A percentile compares a stretch with the other conserved stretches of the same genome.
These are phyloP conservation scores for Ulmus americana DNA, from an alignment of 331 rosid species.

Conservation along the genomic window DNA sequence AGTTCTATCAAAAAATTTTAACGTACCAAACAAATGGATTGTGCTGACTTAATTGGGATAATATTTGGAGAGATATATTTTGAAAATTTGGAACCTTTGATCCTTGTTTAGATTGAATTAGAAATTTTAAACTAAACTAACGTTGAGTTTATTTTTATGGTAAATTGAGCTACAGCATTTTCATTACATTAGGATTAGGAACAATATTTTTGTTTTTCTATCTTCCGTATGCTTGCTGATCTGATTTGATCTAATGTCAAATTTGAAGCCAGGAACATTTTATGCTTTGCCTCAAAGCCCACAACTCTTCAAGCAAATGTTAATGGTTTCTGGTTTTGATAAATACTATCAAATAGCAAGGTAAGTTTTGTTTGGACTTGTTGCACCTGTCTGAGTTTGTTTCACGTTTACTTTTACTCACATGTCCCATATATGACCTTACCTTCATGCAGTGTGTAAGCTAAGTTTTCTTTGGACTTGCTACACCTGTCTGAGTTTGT, in stretches of 20 bases:
- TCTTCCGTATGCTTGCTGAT: conserved; percentile 16
- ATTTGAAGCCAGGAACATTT: conserved; percentile 96
- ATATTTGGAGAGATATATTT: background rate
- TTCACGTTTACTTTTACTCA: too few relatives aligned
- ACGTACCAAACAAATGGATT: background rate
- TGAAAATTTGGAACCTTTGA: background rate
- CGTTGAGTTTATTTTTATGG: background rate
- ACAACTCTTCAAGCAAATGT: conserved; percentile 93
- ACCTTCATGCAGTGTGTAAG: background rate
- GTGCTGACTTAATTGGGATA: background rate
- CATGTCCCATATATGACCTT: too few relatives aligned
- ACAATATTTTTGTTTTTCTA: background rate
- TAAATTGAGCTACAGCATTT: background rate
- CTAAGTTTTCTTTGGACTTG: background rate
- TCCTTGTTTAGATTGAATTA: background rate
- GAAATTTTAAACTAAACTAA: background rate
- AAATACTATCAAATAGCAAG: conserved; percentile 91
- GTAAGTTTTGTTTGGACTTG: conserved; percentile 26
- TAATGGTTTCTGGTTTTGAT: conserved; percentile 94
- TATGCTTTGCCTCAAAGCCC: conserved; percentile 99
- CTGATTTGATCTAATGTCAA: conserved; percentile 42
- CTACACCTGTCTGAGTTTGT: conserved; percentile 10
- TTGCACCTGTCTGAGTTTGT: conserved; percentile 7
- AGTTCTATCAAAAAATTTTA: background rate
- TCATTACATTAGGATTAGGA: background rate